Evolutionary conservation across 2,329 filamentous ascomycete genomes (phyloP), one percentile per base, ranked within the genome.

Genomic region (Colletotrichum trifolii): DNA sequence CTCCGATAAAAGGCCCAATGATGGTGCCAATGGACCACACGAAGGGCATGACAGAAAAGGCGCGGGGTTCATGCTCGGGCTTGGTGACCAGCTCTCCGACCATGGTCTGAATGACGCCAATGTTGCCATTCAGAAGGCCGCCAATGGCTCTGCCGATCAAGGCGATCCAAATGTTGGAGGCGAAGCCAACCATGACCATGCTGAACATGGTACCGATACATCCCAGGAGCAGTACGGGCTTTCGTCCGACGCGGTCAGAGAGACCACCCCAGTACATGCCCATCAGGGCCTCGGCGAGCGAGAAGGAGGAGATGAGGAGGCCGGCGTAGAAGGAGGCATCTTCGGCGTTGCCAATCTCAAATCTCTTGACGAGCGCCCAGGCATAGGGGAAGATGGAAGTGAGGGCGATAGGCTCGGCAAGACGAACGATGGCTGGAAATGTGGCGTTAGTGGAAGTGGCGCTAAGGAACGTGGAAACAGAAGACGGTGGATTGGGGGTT

Each of bases 321-420:
- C 94, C 94, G 36, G 94, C 91, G 78, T 96, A 97, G 79, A 92
- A 95, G 42, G 89, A 96, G 66, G 92, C 92, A 87, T 94, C 87
- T 78, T 87, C 82, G 70, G 89, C 87, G 71, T 87, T 85, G 67
- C 90, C 91, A 70, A 94, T 84, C 45, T 92, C 74, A 77, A 93
- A 93, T 71, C 88, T 84, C 77, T 92, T 92, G 70, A 95, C 89
- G 70, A 95, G 88, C 66, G 91, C 86, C 91, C 91, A 96, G 66
- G 92, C 92, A 77, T 97, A 97, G 17, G 94, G 94, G 72, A 95
- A 96, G 77, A 97, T 96, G 73, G 92, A 96, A 2, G 94, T 97
- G 69, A 97, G 86, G 54, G 94, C 94, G 71, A 97, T 95, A 25
- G 94, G 94, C 78, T 97, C 94, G 57, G 94, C 92, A 70, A 97